Base-by-base conservation (phyloP, 768 basidiomycete genomes). In the Naganishia randhawae region DNA sequence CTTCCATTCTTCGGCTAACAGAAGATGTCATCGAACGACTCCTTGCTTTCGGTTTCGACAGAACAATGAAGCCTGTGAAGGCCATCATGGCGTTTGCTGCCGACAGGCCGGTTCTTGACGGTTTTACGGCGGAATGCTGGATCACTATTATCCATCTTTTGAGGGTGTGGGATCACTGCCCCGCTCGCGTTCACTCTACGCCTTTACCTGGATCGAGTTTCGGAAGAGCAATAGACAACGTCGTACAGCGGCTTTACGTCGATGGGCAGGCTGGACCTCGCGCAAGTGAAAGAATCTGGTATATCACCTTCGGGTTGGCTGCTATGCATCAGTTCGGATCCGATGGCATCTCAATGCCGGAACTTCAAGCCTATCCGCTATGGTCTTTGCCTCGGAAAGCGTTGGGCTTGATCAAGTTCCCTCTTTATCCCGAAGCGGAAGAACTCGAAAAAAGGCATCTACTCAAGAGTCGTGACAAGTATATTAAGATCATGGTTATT, bases 251-350 rank as follows among this genome's bases (percentile, higher is more conserved):
- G 13, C 52, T 63, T 13, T 75, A 66, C 53, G 57, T 73, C 31
- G 67, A 68, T 3, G 71, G 75, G 35, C 73, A 69, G 17, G 63
- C 62, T 27, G 78, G 77, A n/a, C 75, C 79, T 3, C 71, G 79
- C 11, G 78, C 77, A 0, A 78, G 81, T 29, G 94, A 97, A 78
- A 74, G 81, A 16, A 81, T 86, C n/a, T 94, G 92, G 89, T 83
- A 82, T 41, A 81, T 83, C 8, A 83, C 89, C 7, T 88, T 91
- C 73, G 84, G 83, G 29, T 77, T 94, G 1, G 89, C 86, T 68
- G 84, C 87, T 1, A 78, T 94, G 14, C 89, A 90, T 0, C 92
- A 93, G 73, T 90, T 95, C 81, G 88, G 88, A 0, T 74, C 82
- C 0, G 78, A 82, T 35, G 88, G 88, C 11, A 80, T 80, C 3